Evolutionary conservation across 108 stramenopile genomes (phyloP).

Genomic region (Epithemia pelagica): DNA sequence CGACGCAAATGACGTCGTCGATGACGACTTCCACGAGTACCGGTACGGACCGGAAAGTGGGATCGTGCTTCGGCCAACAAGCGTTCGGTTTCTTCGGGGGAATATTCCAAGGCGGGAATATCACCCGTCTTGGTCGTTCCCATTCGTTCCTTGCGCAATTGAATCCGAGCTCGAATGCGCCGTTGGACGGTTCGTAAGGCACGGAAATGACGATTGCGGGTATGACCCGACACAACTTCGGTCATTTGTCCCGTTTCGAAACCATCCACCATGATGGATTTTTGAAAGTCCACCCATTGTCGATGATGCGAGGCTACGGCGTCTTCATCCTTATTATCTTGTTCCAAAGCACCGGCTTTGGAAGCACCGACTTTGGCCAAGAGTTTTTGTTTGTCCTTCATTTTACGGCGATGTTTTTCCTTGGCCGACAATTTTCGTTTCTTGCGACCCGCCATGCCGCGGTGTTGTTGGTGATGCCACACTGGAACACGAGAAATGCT

Average conservation of each 20-base stretch:
- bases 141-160: constrained; percentile 4
- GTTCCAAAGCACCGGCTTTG: neutral
- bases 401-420: neutral
- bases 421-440: neutral
- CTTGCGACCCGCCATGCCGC: neutral
- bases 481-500: too few species aligned
- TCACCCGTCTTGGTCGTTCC: constrained; percentile 23
- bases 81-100: constrained; percentile 73
- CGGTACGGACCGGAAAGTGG: constrained; percentile 53
- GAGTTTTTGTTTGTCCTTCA: neutral
- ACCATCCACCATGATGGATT: constrained; percentile 69
- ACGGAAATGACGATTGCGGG: neutral
- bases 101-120: constrained; percentile 69
- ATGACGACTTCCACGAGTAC: constrained; percentile 70
- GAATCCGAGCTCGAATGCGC: neutral
- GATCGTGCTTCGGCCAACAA: constrained; percentile 70
- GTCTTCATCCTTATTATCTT: neutral
- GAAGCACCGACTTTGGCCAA: neutral
- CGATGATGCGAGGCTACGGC: constrained; percentile 46
- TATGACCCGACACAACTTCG: constrained; percentile 9
- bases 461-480: too few species aligned
- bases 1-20: constrained; percentile 56
- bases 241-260: constrained; percentile 78
- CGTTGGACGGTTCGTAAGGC: constrained; percentile 1
- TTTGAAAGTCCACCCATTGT: constrained; percentile 81